phyloP scores from a whole-genome alignment of 345 rosid genomes.

The Erodium maritimum region DNA sequence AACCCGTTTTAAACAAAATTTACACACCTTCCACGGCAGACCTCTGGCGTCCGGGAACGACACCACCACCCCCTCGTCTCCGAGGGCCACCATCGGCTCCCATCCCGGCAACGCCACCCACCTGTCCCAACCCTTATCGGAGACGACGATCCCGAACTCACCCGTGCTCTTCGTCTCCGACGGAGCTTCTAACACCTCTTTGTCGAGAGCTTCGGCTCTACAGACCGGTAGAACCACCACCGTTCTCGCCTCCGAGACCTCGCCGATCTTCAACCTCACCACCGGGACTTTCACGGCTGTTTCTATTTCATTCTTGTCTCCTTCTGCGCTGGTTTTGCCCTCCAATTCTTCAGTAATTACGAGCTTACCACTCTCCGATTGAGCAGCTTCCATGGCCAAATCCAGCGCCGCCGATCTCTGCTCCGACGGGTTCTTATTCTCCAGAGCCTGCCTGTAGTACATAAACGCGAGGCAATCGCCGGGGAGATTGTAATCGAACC shows the following conservation, averaged over 20 bases:
- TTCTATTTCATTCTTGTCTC: no score
- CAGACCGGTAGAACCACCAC: conserved; percentile 75
- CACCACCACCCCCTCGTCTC: conserved; percentile 57
- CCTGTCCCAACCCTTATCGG: conserved; percentile 71
- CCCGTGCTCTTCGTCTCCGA: conserved; percentile 39
- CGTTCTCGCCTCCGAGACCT: conserved; percentile 60
- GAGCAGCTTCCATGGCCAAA: conserved; percentile 50
- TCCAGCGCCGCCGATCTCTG: conserved; percentile 30
- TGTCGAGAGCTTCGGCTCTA: conserved; percentile 38
- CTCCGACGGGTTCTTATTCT: conserved; percentile 39
- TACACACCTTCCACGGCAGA: conserved; percentile 73
- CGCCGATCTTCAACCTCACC: conserved; percentile 61
- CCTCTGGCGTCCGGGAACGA: conserved; percentile 56
- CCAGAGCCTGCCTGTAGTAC: conserved; percentile 63
- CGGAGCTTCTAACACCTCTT: conserved; percentile 55
- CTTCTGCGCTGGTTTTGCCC: conserved; percentile 23
- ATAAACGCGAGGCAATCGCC: conserved; percentile 77
- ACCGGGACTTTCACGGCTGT: conserved; percentile 40
- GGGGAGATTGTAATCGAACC: conserved; percentile 48
- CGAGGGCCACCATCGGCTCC: conserved; percentile 35
- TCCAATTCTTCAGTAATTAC: conserved; percentile 34
- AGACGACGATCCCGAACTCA: conserved; percentile 62
- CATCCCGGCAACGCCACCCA: conserved; percentile 92
- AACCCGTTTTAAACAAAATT: no score
- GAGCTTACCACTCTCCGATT: conserved; percentile 49